phyloP scores from a whole-genome alignment of 805 yeast species.

The Kazachstania taianensis region DNA sequence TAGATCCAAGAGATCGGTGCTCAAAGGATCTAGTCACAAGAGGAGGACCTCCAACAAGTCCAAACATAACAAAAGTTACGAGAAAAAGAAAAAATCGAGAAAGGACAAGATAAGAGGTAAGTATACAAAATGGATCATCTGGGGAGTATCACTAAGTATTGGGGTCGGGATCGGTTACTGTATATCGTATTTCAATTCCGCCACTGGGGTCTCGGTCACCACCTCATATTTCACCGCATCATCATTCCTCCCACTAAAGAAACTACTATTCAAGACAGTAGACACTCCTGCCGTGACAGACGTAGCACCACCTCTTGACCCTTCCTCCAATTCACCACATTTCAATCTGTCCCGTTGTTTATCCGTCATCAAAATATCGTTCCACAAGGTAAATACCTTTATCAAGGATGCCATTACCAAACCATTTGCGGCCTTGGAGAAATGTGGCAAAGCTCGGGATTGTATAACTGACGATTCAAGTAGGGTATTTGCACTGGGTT shows the following conservation, averaged over 20 bases:
- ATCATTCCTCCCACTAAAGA: background rate
- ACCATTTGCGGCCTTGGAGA: too few relatives aligned
- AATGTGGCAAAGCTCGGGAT: too few relatives aligned
- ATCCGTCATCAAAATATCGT: constrained; percentile 1
- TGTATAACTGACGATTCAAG: too few relatives aligned
- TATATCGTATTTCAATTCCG: constrained; percentile 4
- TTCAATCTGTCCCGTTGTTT: background rate
- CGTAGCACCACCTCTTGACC: background rate
- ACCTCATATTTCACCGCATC: background rate
- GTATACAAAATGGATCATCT: constrained; percentile 8
- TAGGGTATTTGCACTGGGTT: too few relatives aligned
- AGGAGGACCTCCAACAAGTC: background rate
- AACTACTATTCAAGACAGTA: background rate
- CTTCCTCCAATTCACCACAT: background rate
- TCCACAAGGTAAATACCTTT: background rate
- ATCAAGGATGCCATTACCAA: constrained; percentile 1
- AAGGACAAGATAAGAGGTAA: constrained; percentile 1
- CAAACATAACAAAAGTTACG: background rate
- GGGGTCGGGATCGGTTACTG: constrained; percentile 26
- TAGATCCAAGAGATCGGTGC: too few relatives aligned
- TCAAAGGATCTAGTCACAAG: background rate
- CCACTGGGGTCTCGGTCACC: background rate
- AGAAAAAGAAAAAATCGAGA: too few relatives aligned
- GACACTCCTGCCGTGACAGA: background rate
- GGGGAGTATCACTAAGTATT: constrained; percentile 23